Evolutionary conservation across 2,329 filamentous ascomycete species (phyloP).

Genomic region (Pestalotiopsis sp.): DNA sequence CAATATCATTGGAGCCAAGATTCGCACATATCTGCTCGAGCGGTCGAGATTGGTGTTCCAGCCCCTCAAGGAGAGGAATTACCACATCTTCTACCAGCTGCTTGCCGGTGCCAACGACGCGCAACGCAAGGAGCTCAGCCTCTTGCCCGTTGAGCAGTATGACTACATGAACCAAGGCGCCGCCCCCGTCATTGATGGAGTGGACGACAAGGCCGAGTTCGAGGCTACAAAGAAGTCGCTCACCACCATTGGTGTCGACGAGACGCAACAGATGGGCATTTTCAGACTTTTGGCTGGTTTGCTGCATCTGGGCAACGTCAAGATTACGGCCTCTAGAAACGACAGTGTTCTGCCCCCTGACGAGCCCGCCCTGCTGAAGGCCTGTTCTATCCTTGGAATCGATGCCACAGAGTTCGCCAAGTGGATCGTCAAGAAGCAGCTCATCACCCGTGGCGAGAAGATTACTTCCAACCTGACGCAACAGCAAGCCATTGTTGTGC

Average conservation of each 20-base stretch:
- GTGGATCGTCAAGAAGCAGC: slow-evolving; percentile 99
- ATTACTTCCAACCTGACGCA: slow-evolving; percentile 95
- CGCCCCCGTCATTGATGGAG: slow-evolving; percentile 86
- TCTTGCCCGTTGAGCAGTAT: slow-evolving; percentile 86
- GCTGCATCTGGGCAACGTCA: slow-evolving; percentile 93
- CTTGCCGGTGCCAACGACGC: slow-evolving; percentile 87
- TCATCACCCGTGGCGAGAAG: slow-evolving; percentile 94
- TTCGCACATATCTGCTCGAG: slow-evolving; percentile 92
- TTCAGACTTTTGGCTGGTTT: slow-evolving; percentile 90
- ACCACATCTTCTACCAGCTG: slow-evolving; percentile 98
- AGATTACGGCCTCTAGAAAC: slow-evolving; percentile 87
- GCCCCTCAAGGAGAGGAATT: slow-evolving; percentile 95
- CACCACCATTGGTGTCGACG: slow-evolving; percentile 81
- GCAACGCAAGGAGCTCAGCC: slow-evolving; percentile 76
- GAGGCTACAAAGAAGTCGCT: slow-evolving; percentile 84
- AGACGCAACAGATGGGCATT: slow-evolving; percentile 76
- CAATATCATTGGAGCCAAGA: slow-evolving; percentile 97
- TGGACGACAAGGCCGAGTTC: slow-evolving; percentile 95
- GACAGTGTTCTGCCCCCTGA: slow-evolving; percentile 81
- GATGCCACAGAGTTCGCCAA: slow-evolving; percentile 85
- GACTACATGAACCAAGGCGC: slow-evolving; percentile 96
- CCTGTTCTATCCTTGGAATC: slow-evolving; percentile 85
- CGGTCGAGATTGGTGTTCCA: slow-evolving; percentile 96
- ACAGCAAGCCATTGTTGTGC: slow-evolving; percentile 89
- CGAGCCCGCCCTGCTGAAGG: slow-evolving; percentile 81